Evolutionary conservation across 768 basidiomycete species (phyloP).

Genomic region (Tulasnella sp.): DNA sequence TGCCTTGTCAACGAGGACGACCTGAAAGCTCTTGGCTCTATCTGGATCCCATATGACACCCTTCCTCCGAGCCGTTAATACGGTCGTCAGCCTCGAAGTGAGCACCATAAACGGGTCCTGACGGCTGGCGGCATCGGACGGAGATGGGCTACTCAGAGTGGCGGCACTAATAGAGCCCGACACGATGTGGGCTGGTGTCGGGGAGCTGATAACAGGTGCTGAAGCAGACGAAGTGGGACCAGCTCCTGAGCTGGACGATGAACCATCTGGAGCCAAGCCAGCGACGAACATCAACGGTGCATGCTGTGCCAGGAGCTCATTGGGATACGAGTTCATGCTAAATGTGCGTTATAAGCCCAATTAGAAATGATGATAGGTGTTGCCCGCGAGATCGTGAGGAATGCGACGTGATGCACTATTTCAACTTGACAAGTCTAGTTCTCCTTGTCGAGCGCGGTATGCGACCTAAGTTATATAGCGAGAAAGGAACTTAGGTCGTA

Average conservation of each 20-base stretch:
- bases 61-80: conserved; percentile 34
- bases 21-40: conserved; percentile 48
- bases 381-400: no score
- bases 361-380: no score
- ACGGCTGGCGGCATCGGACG: conserved; percentile 12
- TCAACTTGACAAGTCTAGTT: no score
- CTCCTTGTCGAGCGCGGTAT: no score
- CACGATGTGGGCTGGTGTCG: conserved; percentile 25
- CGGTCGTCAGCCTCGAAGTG: conserved; percentile 51
- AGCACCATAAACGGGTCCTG: conserved; percentile 58
- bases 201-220: conserved; percentile 22
- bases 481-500: no score
- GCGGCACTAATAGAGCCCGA: not conserved
- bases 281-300: conserved; percentile 93
- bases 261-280: conserved; percentile 39
- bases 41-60: conserved; percentile 26
- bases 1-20: conserved; percentile 74
- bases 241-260: not conserved
- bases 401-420: no score
- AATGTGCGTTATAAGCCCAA: no score
- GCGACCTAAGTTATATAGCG: no score
- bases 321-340: conserved; percentile 84
- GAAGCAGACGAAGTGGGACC: conserved; percentile 18
- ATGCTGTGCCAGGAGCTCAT: conserved; percentile 79
- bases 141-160: not conserved